Base-by-base conservation (phyloP, 192 early-diverging fungal species). In the Linnemannia exigua region DNA sequence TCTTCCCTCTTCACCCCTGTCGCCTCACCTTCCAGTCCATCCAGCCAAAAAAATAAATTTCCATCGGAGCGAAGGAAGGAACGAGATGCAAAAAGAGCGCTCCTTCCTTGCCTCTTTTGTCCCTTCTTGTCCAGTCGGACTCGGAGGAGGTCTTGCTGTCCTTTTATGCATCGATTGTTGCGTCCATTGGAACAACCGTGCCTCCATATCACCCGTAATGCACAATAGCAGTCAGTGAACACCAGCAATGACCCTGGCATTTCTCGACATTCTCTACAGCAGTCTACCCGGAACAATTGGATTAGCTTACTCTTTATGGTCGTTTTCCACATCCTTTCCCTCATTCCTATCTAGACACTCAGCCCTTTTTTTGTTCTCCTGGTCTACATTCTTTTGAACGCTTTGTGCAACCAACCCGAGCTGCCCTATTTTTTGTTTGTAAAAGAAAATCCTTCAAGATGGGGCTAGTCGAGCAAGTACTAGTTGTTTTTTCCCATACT, bases 21-120 rank as follows among this genome's bases (percentile, higher is more conserved):
- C 6, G 28, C 28, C 41, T 15, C 14, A 31, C 25, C 28, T 63
- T 63, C 58, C 38, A 63, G 37, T 44, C 19, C 20, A 46, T 54
- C 36, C 54, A 36, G 36, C 5, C 28, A 52, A 14, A 31, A 20
- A 51, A 36, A 44, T 28, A 31, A 69, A 36, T 33, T 33, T n/a
- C n/a, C 46, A 66, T 7, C 78, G 78, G 78, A 79, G 78, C 78
- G 78, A 73, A 79, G 61, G 78, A 72, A 58, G 78, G 78, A 79
- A 44, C 78, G 78, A 71, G 14, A 7, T 14, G 46, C 3, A 38
- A 69, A 15, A 36, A n/a, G 16, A 46, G 38, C 3, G 41, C 41
- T 9, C 5, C 41, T 44, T 9, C 41, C 41, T 9, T 44, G 9
- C 41, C 41, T 9, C 41, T 9, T n/a, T 44, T 44, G 41, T 44